Base-by-base conservation (phyloP, 164 flowering plant species). In the Hamamelis virginiana region DNA sequence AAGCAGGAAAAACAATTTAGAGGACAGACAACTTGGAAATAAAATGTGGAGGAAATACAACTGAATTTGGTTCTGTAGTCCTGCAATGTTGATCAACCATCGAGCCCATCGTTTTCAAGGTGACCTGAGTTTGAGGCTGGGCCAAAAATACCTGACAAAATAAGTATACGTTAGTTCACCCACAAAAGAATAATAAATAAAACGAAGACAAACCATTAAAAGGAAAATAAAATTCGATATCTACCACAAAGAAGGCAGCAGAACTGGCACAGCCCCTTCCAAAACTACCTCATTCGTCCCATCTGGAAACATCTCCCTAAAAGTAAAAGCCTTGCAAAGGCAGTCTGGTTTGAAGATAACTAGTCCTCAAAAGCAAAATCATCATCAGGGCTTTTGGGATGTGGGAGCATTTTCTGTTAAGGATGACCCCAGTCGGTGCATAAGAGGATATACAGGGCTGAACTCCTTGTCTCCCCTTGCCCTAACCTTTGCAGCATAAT, bases 401-500 rank as follows among this genome's bases (percentile, higher is more conserved):
- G 65, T 22, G 45, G 73, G 69, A 63, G 81, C 64, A 63, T 82
- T 84, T 73, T 84, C 89, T 5, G 82, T 77, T 73, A 92, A 68
- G 25, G 91, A 85, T 8, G 97, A 86, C 0, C 98, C 98, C 9
- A 95, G 67, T 56, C 72, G 82, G 70, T 87, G 81, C 97, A 95
- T 95, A 28, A 95, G 87, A 73, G 91, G 91, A 75, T 92, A 92
- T 5, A 95, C 97, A 19, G 96, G 92, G 68, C 87, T 87, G 72
- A 94, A 92, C 75, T 95, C 98, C 72, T 91, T 91, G 75, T 92
- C 96, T n/a, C 97, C 97, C 85, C 97, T 86, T 65, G 85, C 84
- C 78, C 88, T 80, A 3, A 92, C 87, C 53, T 76, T 83, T 15
- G 82, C 84, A 69, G 97, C 97, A 75, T 95, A 95, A 81, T 95